phyloP scores from a whole-genome alignment of 768 basidiomycete species.

The Lentinula aciculospora region DNA sequence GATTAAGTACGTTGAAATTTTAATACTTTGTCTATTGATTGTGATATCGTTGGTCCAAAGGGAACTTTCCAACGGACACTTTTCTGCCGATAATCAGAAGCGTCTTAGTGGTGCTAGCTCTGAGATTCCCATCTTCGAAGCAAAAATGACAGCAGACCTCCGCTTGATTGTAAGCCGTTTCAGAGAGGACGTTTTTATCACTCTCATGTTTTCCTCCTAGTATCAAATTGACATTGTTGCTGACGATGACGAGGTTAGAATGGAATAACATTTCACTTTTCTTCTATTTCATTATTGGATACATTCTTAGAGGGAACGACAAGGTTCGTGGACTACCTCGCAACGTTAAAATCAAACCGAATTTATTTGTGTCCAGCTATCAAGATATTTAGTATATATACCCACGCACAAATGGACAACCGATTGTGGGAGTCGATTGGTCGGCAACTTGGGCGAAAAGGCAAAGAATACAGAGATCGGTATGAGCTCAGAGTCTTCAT shows the following conservation, averaged over 20 bases:
- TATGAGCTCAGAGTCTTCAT: conserved; percentile 12
- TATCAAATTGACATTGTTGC: conserved; percentile 17
- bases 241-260: conserved; percentile 18
- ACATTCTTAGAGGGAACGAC: conserved; percentile 14
- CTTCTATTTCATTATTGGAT: neutral
- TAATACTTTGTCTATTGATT: neutral
- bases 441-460: conserved; percentile 32
- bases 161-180: conserved; percentile 39
- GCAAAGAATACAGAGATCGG: conserved; percentile 51
- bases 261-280: neutral
- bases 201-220: conserved; percentile 1
- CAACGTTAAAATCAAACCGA: neutral
- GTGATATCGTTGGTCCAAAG: conserved; percentile 23
- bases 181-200: neutral
- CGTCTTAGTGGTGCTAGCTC: conserved; percentile 36
- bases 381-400: conserved; percentile 45
- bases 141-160: conserved; percentile 54
- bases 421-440: conserved; percentile 43
- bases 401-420: conserved; percentile 37
- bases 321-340: conserved; percentile 6
- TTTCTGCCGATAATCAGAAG: conserved; percentile 67
- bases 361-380: conserved; percentile 26
- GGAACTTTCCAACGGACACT: conserved; percentile 64
- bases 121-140: conserved; percentile 60
- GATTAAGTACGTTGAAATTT: conserved; percentile 40